Evolutionary conservation across 441 rosid species (phyloP).

Genomic region (Corymbia calophylla): DNA sequence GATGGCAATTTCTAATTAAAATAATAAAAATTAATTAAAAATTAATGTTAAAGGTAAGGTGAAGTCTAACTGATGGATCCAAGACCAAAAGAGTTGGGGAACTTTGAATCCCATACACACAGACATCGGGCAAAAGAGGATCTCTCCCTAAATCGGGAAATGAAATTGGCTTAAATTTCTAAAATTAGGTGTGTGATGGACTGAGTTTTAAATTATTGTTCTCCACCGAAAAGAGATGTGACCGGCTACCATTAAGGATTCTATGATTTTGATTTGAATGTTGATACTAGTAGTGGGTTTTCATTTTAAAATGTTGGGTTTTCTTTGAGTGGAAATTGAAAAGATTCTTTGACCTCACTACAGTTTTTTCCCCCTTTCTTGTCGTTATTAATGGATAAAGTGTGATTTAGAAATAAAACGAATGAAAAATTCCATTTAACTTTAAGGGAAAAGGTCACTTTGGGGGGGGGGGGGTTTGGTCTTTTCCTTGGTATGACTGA

Average conservation of each 20-base stretch:
- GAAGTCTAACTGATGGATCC: neutral
- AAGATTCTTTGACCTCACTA: neutral
- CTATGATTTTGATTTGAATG: neutral
- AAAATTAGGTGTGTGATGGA: neutral
- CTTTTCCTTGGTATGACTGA: neutral
- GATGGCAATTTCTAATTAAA: neutral
- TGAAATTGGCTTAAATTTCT: neutral
- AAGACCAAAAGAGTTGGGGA: neutral
- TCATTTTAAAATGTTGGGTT: neutral
- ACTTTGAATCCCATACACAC: neutral
- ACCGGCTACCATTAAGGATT: neutral
- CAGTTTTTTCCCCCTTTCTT: neutral
- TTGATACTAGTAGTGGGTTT: neutral
- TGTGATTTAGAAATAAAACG: neutral
- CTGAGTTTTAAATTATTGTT: neutral
- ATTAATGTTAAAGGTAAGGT: neutral
- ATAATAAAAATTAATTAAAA: neutral
- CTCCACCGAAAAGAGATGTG: neutral
- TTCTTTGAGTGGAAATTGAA: neutral
- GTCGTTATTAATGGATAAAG: neutral
- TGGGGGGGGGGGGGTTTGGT: neutral
- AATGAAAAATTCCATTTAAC: neutral
- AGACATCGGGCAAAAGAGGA: neutral
- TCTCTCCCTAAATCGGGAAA: neutral
- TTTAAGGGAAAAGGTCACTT: neutral